Conservation (phyloP, 2,329 filamentous ascomycete species). For the Botryotinia calthae region DNA sequence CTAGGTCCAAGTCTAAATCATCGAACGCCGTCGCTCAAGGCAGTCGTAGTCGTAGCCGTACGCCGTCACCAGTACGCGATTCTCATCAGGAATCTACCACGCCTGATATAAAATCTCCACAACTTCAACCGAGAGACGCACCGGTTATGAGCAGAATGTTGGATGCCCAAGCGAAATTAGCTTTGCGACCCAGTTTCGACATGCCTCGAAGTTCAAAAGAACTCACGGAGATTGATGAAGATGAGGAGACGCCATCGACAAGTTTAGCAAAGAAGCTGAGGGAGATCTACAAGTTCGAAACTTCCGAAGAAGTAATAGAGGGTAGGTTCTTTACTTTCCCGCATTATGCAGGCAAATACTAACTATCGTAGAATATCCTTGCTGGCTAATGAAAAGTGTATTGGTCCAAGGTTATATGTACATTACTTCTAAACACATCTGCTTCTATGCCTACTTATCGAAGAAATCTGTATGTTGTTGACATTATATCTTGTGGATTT, state of each 20-base stretch:
- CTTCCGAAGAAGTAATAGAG: constrained; percentile 79
- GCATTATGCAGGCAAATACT: constrained; percentile 19
- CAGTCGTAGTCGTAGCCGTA: constrained; percentile 17
- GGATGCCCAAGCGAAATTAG: constrained; percentile 66
- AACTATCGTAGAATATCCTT: constrained; percentile 71
- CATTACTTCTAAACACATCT: constrained; percentile 87
- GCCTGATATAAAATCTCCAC: constrained; percentile 38
- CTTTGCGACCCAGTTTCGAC: constrained; percentile 56
- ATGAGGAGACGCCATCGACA: constrained; percentile 46
- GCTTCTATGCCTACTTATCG: constrained; percentile 96
- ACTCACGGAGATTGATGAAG: constrained; percentile 24
- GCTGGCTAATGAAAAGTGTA: constrained; percentile 88
- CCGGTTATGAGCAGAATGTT: constrained; percentile 78
- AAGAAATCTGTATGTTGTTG: constrained; percentile 70
- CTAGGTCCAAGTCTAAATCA: constrained; percentile 43
- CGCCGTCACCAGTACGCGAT: constrained; percentile 26
- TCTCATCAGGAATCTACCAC: constrained; percentile 37
- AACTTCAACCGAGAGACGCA: constrained; percentile 49
- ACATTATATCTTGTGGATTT: background rate
- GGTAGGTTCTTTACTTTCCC: constrained; percentile 44
- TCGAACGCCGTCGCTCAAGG: constrained; percentile 33
- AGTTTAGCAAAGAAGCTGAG: constrained; percentile 69
- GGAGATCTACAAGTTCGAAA: constrained; percentile 82
- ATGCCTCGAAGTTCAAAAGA: constrained; percentile 40
- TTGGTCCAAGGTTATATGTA: constrained; percentile 94